Evolutionary conservation across 1,284 basidiomycete species (phyloP), one percentile per base, ranked within the genome.

Genomic region (Trichosporon faecale): DNA sequence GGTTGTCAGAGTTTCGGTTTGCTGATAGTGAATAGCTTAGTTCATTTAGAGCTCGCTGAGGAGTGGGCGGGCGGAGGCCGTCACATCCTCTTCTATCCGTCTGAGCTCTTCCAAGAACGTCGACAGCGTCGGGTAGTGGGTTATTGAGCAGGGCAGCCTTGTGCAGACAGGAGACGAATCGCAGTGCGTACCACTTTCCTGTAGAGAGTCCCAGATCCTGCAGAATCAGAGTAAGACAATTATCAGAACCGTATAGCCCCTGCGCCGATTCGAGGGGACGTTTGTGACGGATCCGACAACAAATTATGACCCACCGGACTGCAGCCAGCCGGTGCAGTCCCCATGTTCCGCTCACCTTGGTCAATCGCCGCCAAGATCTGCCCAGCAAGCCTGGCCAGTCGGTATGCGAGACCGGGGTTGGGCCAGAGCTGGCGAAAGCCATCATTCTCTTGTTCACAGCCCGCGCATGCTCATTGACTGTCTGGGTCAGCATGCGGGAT

Each of bases 1-100:
- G 29, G 11, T 14, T 14, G 55, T 12, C 31, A 31, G 27, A 31
- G 57, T 61, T 61, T 61, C 57, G 57, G 29, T 61, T 60, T 33
- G 18, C 57, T 25, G 49, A n/a, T 18, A 29, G 27, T 61, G 57
- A 61, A 61, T 61, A 61, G 57, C 57, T 61, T 61, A 31, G 57
- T 61, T 31, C 57, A 16, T 21, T 61, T 61, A 61, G 27, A 33
- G 57, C 27, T 61, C 57, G 57, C 4, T n/a, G 57, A 31, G n/a
- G 57, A 61, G 57, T 61, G 57, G 57, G 57, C 18, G 27, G 9
- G 12, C 5, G 3, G 14, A 11, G 12, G 25, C 46, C 3, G 52
- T 18, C 1, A n/a, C n/a, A n/a, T n/a, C n/a, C n/a, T 6, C 25
- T 16, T 14, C 2, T 25, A 9, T 18, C 55, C 25, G 27, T 21